These are phyloP conservation scores for Cyclotella baltica DNA, from an alignment of 108 stramenopile genomes.

Conservation along the genomic window DNA sequence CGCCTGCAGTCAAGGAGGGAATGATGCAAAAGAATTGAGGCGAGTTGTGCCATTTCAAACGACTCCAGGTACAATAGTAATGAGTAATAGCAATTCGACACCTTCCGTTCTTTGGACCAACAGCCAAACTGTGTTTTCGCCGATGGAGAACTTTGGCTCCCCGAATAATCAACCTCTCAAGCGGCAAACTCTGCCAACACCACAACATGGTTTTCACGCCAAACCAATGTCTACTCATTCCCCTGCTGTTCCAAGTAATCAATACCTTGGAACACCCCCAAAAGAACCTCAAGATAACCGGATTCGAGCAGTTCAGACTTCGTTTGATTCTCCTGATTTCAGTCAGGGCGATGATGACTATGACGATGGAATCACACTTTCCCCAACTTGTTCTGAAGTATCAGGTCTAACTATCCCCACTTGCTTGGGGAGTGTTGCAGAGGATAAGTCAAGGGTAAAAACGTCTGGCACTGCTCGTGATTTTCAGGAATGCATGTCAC, in stretches of 20 bases:
- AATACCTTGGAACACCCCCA: not conserved
- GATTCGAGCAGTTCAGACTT: conserved; percentile 17
- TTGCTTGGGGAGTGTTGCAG: conserved; percentile 15
- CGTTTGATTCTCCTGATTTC: conserved; percentile 5
- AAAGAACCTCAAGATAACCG: conserved; percentile 3
- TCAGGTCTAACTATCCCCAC: conserved; percentile 46
- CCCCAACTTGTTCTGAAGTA: conserved; percentile 50
- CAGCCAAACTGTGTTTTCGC: not conserved
- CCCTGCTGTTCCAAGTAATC: not conserved
- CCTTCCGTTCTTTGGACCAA: conserved; percentile 20
- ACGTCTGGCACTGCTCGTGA: not conserved
- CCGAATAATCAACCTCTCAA: not conserved
- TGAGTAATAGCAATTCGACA: not conserved
- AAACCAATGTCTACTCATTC: too few species aligned
- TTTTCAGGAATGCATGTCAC: conserved; percentile 37
- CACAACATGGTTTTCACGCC: too few species aligned
- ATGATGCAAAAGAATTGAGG: not conserved
- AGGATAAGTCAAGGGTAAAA: not conserved
- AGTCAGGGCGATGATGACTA: conserved; percentile 25
- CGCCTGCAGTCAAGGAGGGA: conserved; percentile 3
- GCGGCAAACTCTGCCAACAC: not conserved
- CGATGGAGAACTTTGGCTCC: not conserved
- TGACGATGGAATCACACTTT: conserved; percentile 53
- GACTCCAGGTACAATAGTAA: conserved; percentile 20
- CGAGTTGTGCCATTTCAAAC: conserved; percentile 10